Percentiles rank a stretch among this genome's conserved stretches.
phyloP scores from a whole-genome alignment of 2,329 filamentous ascomycete genomes.

The Trichoderma sp. region DNA sequence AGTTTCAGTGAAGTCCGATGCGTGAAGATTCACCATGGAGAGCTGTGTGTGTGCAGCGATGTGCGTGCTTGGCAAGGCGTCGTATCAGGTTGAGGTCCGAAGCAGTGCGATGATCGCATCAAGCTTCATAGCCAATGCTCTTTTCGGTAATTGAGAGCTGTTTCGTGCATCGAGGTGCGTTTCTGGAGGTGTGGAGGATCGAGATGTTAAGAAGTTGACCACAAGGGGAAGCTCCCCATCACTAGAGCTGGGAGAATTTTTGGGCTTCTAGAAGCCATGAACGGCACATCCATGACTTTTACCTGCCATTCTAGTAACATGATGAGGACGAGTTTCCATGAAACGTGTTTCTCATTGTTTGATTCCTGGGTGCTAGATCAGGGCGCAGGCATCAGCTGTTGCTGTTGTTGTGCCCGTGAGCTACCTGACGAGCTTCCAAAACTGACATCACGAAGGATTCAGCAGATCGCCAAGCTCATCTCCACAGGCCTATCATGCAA shows the following conservation, averaged over 20 bases:
- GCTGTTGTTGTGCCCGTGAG: no score
- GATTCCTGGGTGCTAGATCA: no score
- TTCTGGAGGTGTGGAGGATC: neutral
- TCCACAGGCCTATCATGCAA: neutral
- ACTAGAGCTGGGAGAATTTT: neutral
- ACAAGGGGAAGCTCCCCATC: neutral
- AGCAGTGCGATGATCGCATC: neutral
- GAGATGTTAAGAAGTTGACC: neutral
- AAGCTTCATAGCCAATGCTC: neutral
- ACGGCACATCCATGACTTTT: neutral
- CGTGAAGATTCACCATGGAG: neutral
- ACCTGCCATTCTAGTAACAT: neutral
- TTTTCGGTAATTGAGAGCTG: neutral
- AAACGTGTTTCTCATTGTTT: no score
- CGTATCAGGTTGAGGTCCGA: neutral
- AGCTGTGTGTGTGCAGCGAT: neutral
- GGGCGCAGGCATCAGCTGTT: no score
- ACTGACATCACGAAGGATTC: neutral
- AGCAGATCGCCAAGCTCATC: neutral
- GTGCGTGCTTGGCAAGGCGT: constrained; percentile 1
- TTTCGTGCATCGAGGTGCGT: neutral
- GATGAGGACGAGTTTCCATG: no score
- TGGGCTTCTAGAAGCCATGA: neutral
- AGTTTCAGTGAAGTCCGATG: neutral
- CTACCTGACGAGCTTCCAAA: no score